Conservation (phyloP, 768 basidiomycete genomes). For the Calocybe gangraenosa region DNA sequence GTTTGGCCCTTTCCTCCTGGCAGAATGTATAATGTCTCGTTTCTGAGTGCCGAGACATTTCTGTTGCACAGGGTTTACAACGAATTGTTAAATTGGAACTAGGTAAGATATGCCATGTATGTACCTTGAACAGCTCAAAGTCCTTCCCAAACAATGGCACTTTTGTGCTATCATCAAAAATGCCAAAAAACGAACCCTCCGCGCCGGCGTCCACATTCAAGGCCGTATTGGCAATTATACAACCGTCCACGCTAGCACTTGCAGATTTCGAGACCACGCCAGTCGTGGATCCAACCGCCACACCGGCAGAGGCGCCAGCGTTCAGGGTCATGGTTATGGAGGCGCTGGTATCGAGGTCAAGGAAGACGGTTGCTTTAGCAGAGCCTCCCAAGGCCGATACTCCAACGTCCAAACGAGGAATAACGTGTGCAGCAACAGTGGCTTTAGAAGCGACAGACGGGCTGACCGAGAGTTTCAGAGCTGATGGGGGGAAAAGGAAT, state of each 20-base stretch:
- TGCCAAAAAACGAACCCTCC: slow-evolving; percentile 32
- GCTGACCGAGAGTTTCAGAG: slow-evolving; percentile 35
- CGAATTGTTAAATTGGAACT: neutral
- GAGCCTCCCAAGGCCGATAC: slow-evolving; percentile 33
- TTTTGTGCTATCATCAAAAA: slow-evolving; percentile 30
- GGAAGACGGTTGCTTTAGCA: slow-evolving; percentile 35
- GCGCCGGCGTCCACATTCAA: slow-evolving; percentile 38
- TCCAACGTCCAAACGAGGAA: slow-evolving; percentile 42
- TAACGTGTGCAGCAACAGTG: slow-evolving; percentile 41
- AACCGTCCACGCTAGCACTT: slow-evolving; percentile 20
- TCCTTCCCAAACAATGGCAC: slow-evolving; percentile 31
- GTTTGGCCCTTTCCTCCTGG: neutral
- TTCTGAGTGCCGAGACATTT: slow-evolving; percentile 5
- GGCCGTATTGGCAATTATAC: slow-evolving; percentile 29
- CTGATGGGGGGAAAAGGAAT: slow-evolving; percentile 17
- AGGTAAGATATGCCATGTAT: neutral
- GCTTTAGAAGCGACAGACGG: slow-evolving; percentile 35
- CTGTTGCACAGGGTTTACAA: neutral
- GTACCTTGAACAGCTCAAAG: slow-evolving; percentile 35
- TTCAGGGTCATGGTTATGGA: slow-evolving; percentile 12
- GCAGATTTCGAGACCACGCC: neutral
- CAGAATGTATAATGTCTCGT: neutral
- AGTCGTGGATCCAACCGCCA: slow-evolving; percentile 4
- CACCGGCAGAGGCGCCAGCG: slow-evolving; percentile 1
- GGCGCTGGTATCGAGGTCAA: slow-evolving; percentile 36